Evolutionary conservation across 225 moss, liverwort and hornwort species (phyloP).

Genomic region (Ulota crispa): DNA sequence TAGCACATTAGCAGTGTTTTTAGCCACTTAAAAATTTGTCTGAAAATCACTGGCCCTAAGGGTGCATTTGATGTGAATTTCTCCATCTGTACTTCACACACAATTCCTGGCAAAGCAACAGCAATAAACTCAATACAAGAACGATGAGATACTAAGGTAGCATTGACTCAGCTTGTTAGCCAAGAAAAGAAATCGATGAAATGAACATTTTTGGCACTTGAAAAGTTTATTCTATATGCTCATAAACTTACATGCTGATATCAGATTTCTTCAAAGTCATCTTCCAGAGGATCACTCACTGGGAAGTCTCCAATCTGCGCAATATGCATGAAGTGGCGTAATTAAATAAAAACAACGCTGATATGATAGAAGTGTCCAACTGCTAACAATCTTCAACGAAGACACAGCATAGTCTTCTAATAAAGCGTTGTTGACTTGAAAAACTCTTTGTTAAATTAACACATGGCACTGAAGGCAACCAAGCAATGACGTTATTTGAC

Average conservation of each 20-base stretch:
- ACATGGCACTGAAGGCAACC: background rate
- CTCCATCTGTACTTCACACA: background rate
- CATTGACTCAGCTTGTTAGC: background rate
- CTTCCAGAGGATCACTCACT: background rate
- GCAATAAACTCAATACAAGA: background rate
- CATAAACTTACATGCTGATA: background rate
- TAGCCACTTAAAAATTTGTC: too few species aligned
- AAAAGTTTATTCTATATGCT: background rate
- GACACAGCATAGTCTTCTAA: background rate
- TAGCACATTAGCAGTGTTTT: too few species aligned
- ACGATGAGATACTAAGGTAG: background rate
- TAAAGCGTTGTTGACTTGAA: background rate
- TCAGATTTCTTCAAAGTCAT: constrained; percentile 9
- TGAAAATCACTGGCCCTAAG: background rate
- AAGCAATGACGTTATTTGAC: background rate
- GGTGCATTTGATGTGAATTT: background rate
- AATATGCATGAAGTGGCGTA: background rate
- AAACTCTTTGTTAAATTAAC: background rate
- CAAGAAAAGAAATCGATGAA: background rate
- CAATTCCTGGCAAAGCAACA: background rate
- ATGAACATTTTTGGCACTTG: background rate
- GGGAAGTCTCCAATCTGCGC: background rate
- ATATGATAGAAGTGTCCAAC: background rate
- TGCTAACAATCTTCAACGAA: background rate
- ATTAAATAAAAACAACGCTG: background rate